Evolutionary conservation across 345 rosid genomes (phyloP).

Genomic region (Cardamine occulta): DNA sequence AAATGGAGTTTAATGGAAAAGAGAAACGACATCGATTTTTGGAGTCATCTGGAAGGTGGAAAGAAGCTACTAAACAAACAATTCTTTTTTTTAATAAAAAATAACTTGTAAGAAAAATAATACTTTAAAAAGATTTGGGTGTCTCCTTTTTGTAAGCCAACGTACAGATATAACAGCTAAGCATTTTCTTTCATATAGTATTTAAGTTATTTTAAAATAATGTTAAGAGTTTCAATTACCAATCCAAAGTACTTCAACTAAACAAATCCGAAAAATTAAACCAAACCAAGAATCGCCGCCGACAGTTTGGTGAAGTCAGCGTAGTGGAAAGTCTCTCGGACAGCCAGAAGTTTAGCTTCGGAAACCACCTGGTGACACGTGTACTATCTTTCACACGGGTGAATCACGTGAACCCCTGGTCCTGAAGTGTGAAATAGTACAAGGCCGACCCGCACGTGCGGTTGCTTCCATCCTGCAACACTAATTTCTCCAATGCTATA

Average conservation of each 20-base stretch:
- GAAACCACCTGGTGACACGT: constrained; percentile 28
- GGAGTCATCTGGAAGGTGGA: constrained; percentile 61
- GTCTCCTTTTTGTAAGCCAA: constrained; percentile 46
- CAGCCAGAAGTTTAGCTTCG: constrained; percentile 1
- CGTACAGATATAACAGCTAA: constrained; percentile 62
- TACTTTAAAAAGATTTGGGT: constrained; percentile 50
- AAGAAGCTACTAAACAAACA: constrained; percentile 48
- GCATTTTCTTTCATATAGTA: constrained; percentile 36
- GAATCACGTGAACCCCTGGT: constrained; percentile 14
- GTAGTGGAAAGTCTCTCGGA: constrained; percentile 14
- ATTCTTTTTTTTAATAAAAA: not conserved
- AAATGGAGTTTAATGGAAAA: constrained; percentile 34
- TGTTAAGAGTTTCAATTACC: constrained; percentile 1
- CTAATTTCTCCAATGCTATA: not conserved
- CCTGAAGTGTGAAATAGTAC: not conserved
- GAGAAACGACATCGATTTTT: constrained; percentile 47
- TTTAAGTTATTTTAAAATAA: not conserved
- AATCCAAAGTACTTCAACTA: constrained; percentile 26
- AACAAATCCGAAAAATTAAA: constrained; percentile 11
- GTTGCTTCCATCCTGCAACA: constrained; percentile 4
- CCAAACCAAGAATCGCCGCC: constrained; percentile 37
- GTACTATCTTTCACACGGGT: constrained; percentile 15
- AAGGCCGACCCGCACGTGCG: constrained; percentile 31
- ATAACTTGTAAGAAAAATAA: constrained; percentile 1
- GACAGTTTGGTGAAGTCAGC: constrained; percentile 41